These are phyloP conservation scores for Emericellopsis cladophorae DNA, from an alignment of 2,329 filamentous ascomycete species.

Conservation along the genomic window DNA sequence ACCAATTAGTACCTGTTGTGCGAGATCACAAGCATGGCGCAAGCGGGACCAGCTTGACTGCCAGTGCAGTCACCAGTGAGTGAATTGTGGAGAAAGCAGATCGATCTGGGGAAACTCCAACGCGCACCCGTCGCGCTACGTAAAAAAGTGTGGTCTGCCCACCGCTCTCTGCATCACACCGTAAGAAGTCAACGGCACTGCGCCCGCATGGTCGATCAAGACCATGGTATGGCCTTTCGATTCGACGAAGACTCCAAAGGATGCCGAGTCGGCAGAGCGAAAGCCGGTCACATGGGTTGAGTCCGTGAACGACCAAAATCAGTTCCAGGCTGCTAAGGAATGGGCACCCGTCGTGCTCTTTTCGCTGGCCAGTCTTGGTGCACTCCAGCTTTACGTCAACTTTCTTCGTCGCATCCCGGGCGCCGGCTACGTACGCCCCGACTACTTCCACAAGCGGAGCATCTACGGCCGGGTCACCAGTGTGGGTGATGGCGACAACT, in stretches of 20 bases:
- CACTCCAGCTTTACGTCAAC: slow-evolving; percentile 48
- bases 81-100: too few relatives aligned
- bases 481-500: slow-evolving; percentile 94
- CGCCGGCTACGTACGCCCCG: slow-evolving; percentile 60
- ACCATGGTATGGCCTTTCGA: slow-evolving; percentile 29
- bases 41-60: too few relatives aligned
- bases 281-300: slow-evolving; percentile 23
- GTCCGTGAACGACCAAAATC: slow-evolving; percentile 14
- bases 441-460: slow-evolving; percentile 61
- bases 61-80: too few relatives aligned
- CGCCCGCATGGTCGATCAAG: not conserved
- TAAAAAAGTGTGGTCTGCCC: too few relatives aligned
- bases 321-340: slow-evolving; percentile 21
- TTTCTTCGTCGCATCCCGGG: slow-evolving; percentile 79
- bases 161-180: too few relatives aligned
- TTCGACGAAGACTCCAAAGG: slow-evolving; percentile 7
- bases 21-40: too few relatives aligned
- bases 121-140: too few relatives aligned
- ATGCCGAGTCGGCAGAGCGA: slow-evolving; percentile 2
- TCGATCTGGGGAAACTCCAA: too few relatives aligned
- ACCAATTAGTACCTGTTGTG: too few relatives aligned
- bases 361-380: slow-evolving; percentile 22
- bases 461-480: slow-evolving; percentile 80
- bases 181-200: too few relatives aligned
- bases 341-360: slow-evolving; percentile 25